Evolutionary conservation across 805 yeast genomes (phyloP).

Genomic region (Cyberlindnera bimundalis): DNA sequence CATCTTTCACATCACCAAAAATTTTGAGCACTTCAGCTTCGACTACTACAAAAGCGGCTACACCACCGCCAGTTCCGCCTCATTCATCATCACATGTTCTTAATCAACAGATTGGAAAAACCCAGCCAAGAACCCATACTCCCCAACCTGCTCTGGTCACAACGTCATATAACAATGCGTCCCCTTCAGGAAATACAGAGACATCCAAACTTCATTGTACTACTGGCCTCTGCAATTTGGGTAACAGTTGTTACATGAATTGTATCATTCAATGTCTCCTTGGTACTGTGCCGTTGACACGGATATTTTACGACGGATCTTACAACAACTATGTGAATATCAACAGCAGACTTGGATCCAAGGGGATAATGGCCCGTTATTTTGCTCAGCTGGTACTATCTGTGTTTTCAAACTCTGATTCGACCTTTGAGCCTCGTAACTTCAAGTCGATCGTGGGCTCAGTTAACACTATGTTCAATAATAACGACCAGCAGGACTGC

Average conservation of each 20-base stretch:
- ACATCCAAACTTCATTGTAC: conserved; percentile 33
- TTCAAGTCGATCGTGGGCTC: conserved; percentile 70
- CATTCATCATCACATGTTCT: conserved; percentile 1
- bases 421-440: conserved; percentile 52
- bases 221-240: conserved; percentile 76
- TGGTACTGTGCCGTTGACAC: conserved; percentile 64
- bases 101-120: background rate
- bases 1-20: conserved; percentile 7
- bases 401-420: conserved; percentile 46
- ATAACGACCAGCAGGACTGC: conserved; percentile 79
- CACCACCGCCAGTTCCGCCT: conserved; percentile 4
- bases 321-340: conserved; percentile 69
- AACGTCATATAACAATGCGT: background rate
- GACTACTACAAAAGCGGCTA: background rate
- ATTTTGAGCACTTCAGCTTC: conserved; percentile 1
- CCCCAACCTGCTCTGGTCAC: conserved; percentile 11
- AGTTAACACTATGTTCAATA: conserved; percentile 59
- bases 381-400: conserved; percentile 59
- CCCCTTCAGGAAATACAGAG: conserved; percentile 1
- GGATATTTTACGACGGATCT: conserved; percentile 56
- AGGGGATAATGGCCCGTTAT: conserved; percentile 69
- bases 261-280: conserved; percentile 82
- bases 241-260: conserved; percentile 93
- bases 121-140: conserved; percentile 5
- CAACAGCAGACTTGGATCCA: conserved; percentile 71